phyloP scores from a whole-genome alignment of 208 protist species.

The Leishmania tropica region DNA sequence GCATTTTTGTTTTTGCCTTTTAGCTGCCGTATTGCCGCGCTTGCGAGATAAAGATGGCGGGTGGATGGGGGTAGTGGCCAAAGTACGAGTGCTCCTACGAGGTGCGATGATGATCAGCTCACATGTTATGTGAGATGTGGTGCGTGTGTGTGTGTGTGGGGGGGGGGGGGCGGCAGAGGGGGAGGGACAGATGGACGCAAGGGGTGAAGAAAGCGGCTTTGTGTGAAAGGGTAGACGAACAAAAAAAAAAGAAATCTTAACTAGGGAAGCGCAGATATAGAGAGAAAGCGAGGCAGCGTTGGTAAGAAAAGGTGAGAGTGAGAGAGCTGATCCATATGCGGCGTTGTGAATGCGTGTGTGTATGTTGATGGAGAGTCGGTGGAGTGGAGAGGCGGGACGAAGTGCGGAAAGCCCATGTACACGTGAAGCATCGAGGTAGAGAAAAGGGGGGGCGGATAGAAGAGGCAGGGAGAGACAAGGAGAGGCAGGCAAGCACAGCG shows the following conservation, averaged over 20 bases:
- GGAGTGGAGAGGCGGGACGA: not conserved
- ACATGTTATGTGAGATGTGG: not conserved
- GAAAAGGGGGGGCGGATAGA: not conserved
- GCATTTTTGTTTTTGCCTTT: slow-evolving; percentile 15
- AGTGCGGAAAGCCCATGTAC: not conserved
- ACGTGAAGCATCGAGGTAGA: no score
- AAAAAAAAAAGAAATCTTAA: not conserved
- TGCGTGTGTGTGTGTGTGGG: not conserved
- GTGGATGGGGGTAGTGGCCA: not conserved
- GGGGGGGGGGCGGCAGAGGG: not conserved
- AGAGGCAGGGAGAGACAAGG: not conserved
- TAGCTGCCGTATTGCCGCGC: not conserved
- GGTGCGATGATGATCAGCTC: not conserved
- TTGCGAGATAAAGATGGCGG: not conserved
- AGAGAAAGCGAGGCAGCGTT: not conserved
- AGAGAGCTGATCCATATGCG: not conserved
- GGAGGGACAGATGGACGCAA: not conserved
- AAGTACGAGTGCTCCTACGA: not conserved
- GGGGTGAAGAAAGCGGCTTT: not conserved
- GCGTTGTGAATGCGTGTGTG: not conserved
- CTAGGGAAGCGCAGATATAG: not conserved
- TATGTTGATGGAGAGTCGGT: not conserved
- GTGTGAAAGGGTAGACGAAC: not conserved
- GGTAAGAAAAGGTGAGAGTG: not conserved
- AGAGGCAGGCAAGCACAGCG: not conserved